Evolutionary conservation across 345 rosid species (phyloP).

Genomic region (Gossypium anomalum): DNA sequence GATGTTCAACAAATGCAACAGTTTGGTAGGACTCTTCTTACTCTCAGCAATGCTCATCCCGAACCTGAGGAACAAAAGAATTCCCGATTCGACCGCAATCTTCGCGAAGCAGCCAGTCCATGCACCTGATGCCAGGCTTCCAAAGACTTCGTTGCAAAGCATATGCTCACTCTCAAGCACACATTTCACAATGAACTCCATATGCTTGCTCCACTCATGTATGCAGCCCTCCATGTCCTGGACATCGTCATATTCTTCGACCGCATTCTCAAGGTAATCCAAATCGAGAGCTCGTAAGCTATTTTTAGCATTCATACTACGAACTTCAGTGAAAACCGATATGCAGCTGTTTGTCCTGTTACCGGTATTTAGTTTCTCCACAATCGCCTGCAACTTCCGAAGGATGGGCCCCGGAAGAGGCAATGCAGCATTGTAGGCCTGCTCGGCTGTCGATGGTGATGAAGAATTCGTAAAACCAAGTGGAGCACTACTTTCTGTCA

Average conservation of each 20-base stretch:
- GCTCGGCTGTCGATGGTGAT: background rate
- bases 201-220: slow-evolving; percentile 51
- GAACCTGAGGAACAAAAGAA: slow-evolving; percentile 43
- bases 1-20: slow-evolving; percentile 58
- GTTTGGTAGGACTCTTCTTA: slow-evolving; percentile 58
- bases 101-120: slow-evolving; percentile 42
- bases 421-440: slow-evolving; percentile 6
- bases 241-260: slow-evolving; percentile 39
- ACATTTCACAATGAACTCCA: slow-evolving; percentile 47
- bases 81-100: slow-evolving; percentile 49
- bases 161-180: slow-evolving; percentile 42
- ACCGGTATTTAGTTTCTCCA: slow-evolving; percentile 35
- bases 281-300: slow-evolving; percentile 37
- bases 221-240: slow-evolving; percentile 39
- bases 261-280: slow-evolving; percentile 43
- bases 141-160: slow-evolving; percentile 48
- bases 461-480: slow-evolving; percentile 4
- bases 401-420: slow-evolving; percentile 25
- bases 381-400: slow-evolving; percentile 44
- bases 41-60: slow-evolving; percentile 53
- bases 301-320: slow-evolving; percentile 32
- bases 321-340: slow-evolving; percentile 32
- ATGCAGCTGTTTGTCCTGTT: slow-evolving; percentile 34
- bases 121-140: slow-evolving; percentile 27
- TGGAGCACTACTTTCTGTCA: slow-evolving; percentile 20